Percentiles rank a stretch among this genome's conserved stretches.
phyloP scores from a whole-genome alignment of 345 rosid genomes.

The Draba incana region DNA sequence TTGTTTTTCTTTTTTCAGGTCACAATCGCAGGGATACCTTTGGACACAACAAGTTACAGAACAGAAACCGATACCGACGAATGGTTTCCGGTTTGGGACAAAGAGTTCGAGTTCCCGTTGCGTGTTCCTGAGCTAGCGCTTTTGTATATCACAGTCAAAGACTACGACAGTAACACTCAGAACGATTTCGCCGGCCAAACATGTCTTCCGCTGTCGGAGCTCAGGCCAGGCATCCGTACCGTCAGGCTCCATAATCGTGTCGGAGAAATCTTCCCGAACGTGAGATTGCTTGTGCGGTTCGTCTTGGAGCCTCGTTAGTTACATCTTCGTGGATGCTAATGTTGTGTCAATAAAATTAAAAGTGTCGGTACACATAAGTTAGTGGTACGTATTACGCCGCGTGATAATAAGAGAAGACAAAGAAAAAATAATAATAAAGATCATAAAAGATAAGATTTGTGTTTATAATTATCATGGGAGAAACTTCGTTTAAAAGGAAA shows the following conservation, averaged over 20 bases:
- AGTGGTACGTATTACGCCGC: not conserved
- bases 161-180: slow-evolving; percentile 65
- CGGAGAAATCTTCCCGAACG: slow-evolving; percentile 56
- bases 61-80: slow-evolving; percentile 64
- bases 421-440: not conserved
- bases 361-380: slow-evolving; percentile 16
- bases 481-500: no score
- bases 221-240: slow-evolving; percentile 65
- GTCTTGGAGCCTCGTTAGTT: slow-evolving; percentile 31
- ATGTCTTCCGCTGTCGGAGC: slow-evolving; percentile 75
- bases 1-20: slow-evolving; percentile 45
- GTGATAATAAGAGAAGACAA: not conserved
- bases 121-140: slow-evolving; percentile 78
- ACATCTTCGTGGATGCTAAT: not conserved
- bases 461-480: not conserved
- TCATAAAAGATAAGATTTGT: not conserved
- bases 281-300: slow-evolving; percentile 54
- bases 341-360: slow-evolving; percentile 8
- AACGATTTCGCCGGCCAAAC: slow-evolving; percentile 89
- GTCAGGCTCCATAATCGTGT: slow-evolving; percentile 59
- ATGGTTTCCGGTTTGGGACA: slow-evolving; percentile 84
- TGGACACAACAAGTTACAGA: slow-evolving; percentile 65
- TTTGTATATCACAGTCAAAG: slow-evolving; percentile 71
- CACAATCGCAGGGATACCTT: slow-evolving; percentile 67
- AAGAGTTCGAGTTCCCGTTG: slow-evolving; percentile 73